phyloP scores from a whole-genome alignment of 768 basidiomycete species.

The Dioszegia crocea region DNA sequence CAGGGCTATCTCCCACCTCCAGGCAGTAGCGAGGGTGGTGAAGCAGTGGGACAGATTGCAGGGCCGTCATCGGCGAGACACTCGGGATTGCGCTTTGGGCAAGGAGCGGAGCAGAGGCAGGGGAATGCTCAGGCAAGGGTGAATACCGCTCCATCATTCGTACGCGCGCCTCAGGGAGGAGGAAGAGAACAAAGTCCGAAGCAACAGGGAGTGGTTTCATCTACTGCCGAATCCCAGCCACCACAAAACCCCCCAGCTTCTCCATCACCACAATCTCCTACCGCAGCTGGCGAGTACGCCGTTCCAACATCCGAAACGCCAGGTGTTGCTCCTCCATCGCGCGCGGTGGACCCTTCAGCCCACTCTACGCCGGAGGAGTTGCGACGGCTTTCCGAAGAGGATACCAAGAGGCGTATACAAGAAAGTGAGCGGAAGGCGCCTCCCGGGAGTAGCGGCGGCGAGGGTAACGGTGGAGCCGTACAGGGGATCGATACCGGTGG shows the following conservation, averaged over 20 bases:
- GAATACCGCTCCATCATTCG: slow-evolving; percentile 5
- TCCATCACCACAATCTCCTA: background rate
- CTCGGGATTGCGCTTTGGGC: slow-evolving; percentile 3
- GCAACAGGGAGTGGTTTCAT: slow-evolving; percentile 4
- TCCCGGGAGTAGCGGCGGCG: background rate
- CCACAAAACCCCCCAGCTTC: too few relatives aligned
- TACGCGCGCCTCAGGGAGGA: background rate
- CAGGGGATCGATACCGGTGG: slow-evolving; percentile 1
- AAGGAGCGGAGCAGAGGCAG: background rate
- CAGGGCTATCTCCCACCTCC: slow-evolving; percentile 37
- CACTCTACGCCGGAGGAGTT: slow-evolving; percentile 30
- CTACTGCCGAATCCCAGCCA: too few relatives aligned
- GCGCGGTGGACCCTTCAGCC: slow-evolving; percentile 25
- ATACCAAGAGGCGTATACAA: slow-evolving; percentile 36
- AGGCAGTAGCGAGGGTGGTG: background rate
- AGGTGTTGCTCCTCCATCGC: slow-evolving; percentile 16
- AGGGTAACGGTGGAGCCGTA: background rate
- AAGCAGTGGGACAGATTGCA: background rate
- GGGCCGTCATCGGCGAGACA: slow-evolving; percentile 1
- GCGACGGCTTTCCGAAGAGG: slow-evolving; percentile 34
- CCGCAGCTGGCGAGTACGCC: slow-evolving; percentile 7
- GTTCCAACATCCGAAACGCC: slow-evolving; percentile 24
- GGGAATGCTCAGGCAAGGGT: background rate
- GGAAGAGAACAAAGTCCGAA: slow-evolving; percentile 5
- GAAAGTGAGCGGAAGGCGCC: slow-evolving; percentile 10